Evolutionary conservation across 2,329 filamentous ascomycete genomes (phyloP).

Genomic region (Xylariaceae sp.): DNA sequence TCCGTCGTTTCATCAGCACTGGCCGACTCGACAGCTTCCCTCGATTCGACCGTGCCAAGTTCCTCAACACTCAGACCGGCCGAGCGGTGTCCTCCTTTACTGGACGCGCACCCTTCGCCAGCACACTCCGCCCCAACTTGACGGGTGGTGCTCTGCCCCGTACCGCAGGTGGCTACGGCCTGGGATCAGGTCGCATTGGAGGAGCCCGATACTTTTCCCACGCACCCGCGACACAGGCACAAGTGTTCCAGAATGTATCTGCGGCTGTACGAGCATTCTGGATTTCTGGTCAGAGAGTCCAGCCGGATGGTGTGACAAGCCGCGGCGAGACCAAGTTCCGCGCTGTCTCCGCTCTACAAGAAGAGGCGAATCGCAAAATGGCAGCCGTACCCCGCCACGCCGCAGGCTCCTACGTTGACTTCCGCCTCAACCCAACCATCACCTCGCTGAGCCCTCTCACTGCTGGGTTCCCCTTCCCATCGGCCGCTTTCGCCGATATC

Average conservation of each 20-base stretch:
- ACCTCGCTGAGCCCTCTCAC: slow-evolving; percentile 78
- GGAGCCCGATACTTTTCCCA: slow-evolving; percentile 88
- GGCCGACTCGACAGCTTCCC: slow-evolving; percentile 31
- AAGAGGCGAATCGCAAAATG: slow-evolving; percentile 69
- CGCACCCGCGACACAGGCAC: slow-evolving; percentile 76
- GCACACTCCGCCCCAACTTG: slow-evolving; percentile 83
- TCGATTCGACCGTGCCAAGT: slow-evolving; percentile 47
- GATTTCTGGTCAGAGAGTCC: slow-evolving; percentile 83
- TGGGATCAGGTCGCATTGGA: slow-evolving; percentile 67
- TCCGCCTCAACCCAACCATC: slow-evolving; percentile 82
- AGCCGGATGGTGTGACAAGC: slow-evolving; percentile 74
- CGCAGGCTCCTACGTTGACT: slow-evolving; percentile 84
- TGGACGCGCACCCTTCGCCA: slow-evolving; percentile 80
- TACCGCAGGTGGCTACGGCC: slow-evolving; percentile 83
- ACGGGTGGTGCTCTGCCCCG: slow-evolving; percentile 83
- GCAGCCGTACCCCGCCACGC: slow-evolving; percentile 51
- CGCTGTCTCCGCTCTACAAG: slow-evolving; percentile 69
- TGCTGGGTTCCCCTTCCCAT: slow-evolving; percentile 48
- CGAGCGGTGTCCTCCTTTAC: slow-evolving; percentile 60
- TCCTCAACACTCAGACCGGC: slow-evolving; percentile 48
- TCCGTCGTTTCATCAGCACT: slow-evolving; percentile 53
- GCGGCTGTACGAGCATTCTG: slow-evolving; percentile 89
- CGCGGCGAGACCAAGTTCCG: slow-evolving; percentile 79
- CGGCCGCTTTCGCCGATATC: slow-evolving; percentile 39
- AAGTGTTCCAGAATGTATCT: slow-evolving; percentile 94